A percentile compares a stretch with the other conserved stretches of the same genome.
phyloP scores from a whole-genome alignment of 164 flowering plant genomes.

The Stephania japonica region DNA sequence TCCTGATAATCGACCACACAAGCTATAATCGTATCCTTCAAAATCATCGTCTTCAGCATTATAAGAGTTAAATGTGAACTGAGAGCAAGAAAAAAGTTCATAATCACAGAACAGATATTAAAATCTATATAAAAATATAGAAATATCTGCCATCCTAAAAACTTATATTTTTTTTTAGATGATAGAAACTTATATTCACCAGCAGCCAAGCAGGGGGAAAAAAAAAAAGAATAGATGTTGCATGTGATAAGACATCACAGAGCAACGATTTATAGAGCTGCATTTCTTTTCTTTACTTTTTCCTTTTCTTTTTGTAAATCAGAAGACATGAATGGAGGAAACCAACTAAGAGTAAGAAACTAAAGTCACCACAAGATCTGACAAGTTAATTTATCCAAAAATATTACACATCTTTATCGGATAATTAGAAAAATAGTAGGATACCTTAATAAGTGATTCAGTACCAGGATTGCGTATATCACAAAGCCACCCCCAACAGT shows the following conservation, averaged over 20 bases:
- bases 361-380: neutral
- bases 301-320: neutral
- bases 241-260: neutral
- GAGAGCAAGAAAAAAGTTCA: conserved; percentile 14
- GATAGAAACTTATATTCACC: conserved; percentile 3
- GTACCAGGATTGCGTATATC: conserved; percentile 84
- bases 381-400: neutral
- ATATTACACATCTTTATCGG: neutral
- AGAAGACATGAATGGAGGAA: neutral
- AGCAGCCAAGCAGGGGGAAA: neutral
- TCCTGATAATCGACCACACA: conserved; percentile 79
- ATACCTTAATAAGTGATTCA: conserved; percentile 92
- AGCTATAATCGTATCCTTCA: conserved; percentile 91
- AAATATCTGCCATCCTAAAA: neutral
- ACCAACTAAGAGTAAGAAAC: neutral
- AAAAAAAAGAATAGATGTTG: neutral
- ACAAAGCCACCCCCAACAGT: conserved; percentile 92
- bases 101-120: neutral
- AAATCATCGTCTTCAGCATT: conserved; percentile 88
- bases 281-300: neutral
- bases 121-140: neutral
- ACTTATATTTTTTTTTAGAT: too few relatives aligned
- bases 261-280: neutral
- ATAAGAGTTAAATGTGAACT: conserved; percentile 88
- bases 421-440: neutral